Evolutionary conservation across 1,284 basidiomycete genomes (phyloP).

Genomic region (Coniophora puteana): DNA sequence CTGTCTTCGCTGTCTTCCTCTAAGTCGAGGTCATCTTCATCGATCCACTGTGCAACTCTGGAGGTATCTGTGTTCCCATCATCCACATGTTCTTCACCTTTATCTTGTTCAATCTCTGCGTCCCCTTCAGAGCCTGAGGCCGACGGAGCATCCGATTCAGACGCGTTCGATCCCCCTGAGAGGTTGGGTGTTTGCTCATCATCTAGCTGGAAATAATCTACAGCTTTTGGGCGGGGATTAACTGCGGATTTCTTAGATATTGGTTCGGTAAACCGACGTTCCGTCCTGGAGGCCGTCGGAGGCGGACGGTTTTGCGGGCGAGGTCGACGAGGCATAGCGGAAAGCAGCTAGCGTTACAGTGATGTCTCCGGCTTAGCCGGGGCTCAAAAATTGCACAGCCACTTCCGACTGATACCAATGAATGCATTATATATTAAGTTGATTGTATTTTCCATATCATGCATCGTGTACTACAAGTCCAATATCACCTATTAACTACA

Average conservation of each 20-base stretch:
- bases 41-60: conserved; percentile 53
- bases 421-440: too few relatives aligned
- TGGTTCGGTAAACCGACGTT: too few relatives aligned
- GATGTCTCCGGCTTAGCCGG: background rate
- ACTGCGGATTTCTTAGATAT: too few relatives aligned
- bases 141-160: background rate
- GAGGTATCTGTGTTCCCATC: conserved; percentile 41
- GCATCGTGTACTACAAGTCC: too few relatives aligned
- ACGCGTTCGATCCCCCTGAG: background rate
- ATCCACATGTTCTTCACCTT: conserved; percentile 19
- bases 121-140: background rate
- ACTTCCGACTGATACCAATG: too few relatives aligned
- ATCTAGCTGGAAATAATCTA: conserved; percentile 14
- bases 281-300: too few relatives aligned
- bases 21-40: conserved; percentile 41
- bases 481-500: too few relatives aligned
- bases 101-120: background rate
- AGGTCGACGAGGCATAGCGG: conserved; percentile 12
- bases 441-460: too few relatives aligned
- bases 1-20: conserved; percentile 24
- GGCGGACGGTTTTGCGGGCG: conserved; percentile 4
- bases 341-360: background rate
- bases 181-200: conserved; percentile 5
- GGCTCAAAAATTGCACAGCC: conserved; percentile 1
- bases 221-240: conserved; percentile 17